These are phyloP conservation scores for Xylaria flabelliformis DNA, from an alignment of 495 filamentous ascomycete genomes.

Conservation along the genomic window DNA sequence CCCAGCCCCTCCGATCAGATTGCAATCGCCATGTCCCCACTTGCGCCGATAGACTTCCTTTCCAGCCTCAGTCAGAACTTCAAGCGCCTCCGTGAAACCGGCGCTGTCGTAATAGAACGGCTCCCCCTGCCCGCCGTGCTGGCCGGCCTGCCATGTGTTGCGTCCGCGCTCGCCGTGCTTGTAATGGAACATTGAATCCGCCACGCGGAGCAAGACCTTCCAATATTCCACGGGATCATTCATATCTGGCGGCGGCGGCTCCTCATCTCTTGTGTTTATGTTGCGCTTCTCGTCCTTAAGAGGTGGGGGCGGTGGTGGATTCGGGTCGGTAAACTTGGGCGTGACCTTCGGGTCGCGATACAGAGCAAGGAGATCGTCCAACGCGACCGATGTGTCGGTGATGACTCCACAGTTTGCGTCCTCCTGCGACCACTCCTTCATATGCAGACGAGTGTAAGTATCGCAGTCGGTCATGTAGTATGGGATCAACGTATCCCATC, in stretches of 20 bases:
- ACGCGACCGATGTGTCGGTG: constrained; percentile 56
- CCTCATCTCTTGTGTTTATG: background rate
- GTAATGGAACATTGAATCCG: constrained; percentile 47
- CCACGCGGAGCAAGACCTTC: constrained; percentile 35
- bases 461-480: constrained; percentile 69
- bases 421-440: constrained; percentile 58
- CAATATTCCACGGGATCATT: constrained; percentile 42
- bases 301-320: constrained; percentile 38
- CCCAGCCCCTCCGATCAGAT: constrained; percentile 48
- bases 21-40: constrained; percentile 63
- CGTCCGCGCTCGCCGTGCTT: constrained; percentile 53
- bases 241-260: constrained; percentile 7
- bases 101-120: constrained; percentile 62
- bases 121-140: constrained; percentile 65
- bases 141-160: constrained; percentile 66
- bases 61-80: constrained; percentile 60
- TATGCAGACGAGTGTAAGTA: constrained; percentile 58
- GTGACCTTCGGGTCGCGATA: constrained; percentile 51
- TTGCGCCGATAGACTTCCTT: constrained; percentile 59
- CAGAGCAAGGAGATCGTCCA: constrained; percentile 55
- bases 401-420: constrained; percentile 55
- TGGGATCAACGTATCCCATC: constrained; percentile 66
- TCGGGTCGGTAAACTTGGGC: constrained; percentile 49
- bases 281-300: constrained; percentile 30
- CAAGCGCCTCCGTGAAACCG: constrained; percentile 60